Evolutionary conservation across 164 flowering plant species (phyloP), one percentile per base, ranked within the genome.

Genomic region (Akebia trifoliata): DNA sequence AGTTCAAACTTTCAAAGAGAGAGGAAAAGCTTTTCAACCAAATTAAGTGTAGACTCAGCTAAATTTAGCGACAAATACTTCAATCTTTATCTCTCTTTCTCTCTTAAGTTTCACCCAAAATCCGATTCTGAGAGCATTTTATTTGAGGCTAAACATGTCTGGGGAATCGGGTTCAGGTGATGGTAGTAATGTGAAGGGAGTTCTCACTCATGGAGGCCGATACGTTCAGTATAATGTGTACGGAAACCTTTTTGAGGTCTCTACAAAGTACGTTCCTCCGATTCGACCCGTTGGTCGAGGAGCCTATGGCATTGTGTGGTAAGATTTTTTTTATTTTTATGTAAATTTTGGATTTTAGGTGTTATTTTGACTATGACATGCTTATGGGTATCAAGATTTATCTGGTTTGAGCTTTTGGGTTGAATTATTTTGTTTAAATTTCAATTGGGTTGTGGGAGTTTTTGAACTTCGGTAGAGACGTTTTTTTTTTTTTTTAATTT

Each of bases 301-400:
- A 14, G 97, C 98, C 63, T 84, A 79, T 54, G 98, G 95, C 56
- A 82, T 93, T 52, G 97, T 90, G 17, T 93, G 98, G 98, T 93
- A 68, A 70, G 77, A 21, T 26, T 65, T 20, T 9, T 12, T 28
- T 51, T 49, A 8, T n/a, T n/a, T n/a, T n/a, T n/a, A n/a, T n/a
- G n/a, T n/a, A 2, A n/a, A 14, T 21, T 59, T 17, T 14, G 47
- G 42, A 20, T 2, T 50, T 15, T 52, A 28, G 15, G 56, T 3
- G 0, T 54, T 15, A 6, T 11, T 51, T 17, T 64, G 20, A 11
- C 42, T 45, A 39, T 31, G n/a, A n/a, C n/a, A n/a, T n/a, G n/a
- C n/a, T n/a, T n/a, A n/a, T n/a, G n/a, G n/a, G n/a, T n/a, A n/a
- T n/a, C n/a, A n/a, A n/a, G n/a, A n/a, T n/a, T n/a, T n/a, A n/a